Base-by-base conservation (phyloP, 2,329 filamentous ascomycete species). In the Thelonectria blattea region DNA sequence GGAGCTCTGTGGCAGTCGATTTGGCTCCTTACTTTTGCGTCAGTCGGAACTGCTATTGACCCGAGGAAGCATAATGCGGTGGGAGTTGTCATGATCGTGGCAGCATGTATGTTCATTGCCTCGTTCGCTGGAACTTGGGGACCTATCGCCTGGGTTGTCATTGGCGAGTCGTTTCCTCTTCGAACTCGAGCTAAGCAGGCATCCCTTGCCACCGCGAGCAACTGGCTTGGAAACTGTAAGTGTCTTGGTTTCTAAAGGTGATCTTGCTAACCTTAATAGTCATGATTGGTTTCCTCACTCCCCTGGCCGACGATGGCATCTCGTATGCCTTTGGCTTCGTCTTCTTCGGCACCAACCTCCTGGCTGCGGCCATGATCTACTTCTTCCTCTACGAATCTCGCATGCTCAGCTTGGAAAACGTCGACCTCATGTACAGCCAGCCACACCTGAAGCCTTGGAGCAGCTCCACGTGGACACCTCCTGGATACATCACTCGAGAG, bases 51-150 rank as follows among this genome's bases (percentile, higher is more conserved):
- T 32, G 75, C 74, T 9, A 67, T 75, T 43, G 68, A 80, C 47
- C 82, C 80, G 0, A 74, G 74, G 5, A 71, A 72, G 37, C 83
- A 78, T 65, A 72, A 75, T 10, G 73, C 77, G 1, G 81, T 85
- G 12, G 89, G 89, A 11, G 85, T 86, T 6, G 82, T 88, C 61
- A 88, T 92, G 83, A 91, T 92, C 65, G 85, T 90, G 10, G 85
- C 89, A 55, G 87, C 89, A 3, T 91, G 87, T 74, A 85, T 92
- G 79, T 92, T 91, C 75, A 92, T 92, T 57, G 84, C 86, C 50
- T 88, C 85, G 1, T 93, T 91, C 66, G 89, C 89, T 2, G 64
- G 80, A 46, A 90, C 88, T 2, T 91, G 88, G 88, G 89, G 88
- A 12, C 88, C 88, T 0, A 85, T 91, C 52, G 80, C 87, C 5